Base-by-base conservation (phyloP, 2,329 filamentous ascomycete species). In the Beauveria sp. region DNA sequence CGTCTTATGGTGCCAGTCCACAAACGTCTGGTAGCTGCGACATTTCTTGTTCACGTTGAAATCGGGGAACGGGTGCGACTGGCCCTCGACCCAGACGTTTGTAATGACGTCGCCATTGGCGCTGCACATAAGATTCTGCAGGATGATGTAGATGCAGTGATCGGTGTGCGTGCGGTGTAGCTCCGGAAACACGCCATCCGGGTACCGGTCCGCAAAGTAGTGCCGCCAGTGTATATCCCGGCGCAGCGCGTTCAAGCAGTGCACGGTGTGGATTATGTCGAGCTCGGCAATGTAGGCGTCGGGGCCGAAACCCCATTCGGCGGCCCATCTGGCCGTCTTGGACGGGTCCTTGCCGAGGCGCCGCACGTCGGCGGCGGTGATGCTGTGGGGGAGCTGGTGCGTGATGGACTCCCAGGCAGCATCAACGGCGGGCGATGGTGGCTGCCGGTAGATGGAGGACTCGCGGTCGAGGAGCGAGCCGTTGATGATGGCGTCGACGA, bases 141-240 rank as follows among this genome's bases (percentile, higher is more conserved):
- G 18, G 6, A 63, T 20, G n/a, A 63, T 49, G 43, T 63, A 54
- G 22, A 60, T 55, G 51, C 61, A 63, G 45, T 63, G 61, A 3
- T 60, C 51, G 1, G 51, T 60, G 57, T 63, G 61, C 16, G 38
- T 14, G 20, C 57, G 50, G 42, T 60, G 57, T 16, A 63, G 61
- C 56, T 30, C 43, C 12, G 61, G 56, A 42, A 62, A 54, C 3
- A 9, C 16, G 30, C 55, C 56, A 20, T 60, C 50, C n/a, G 51
- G 56, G 51, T 63, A 60, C 16, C 43, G 22, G 24, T 30, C 46
- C 14, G 9, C 56, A 50, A 56, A 60, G 45, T 60, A 60, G 43
- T 62, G 40, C 38, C 38, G 42, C 56, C 56, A 58, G 55, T 62
- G 45, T 5, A 60, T 24, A 43, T 62, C 55, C 22, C 56, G 49